Evolutionary conservation across 306 rosid genomes (phyloP), one percentile per base, ranked within the genome.

Genomic region (Cicer judaicum): DNA sequence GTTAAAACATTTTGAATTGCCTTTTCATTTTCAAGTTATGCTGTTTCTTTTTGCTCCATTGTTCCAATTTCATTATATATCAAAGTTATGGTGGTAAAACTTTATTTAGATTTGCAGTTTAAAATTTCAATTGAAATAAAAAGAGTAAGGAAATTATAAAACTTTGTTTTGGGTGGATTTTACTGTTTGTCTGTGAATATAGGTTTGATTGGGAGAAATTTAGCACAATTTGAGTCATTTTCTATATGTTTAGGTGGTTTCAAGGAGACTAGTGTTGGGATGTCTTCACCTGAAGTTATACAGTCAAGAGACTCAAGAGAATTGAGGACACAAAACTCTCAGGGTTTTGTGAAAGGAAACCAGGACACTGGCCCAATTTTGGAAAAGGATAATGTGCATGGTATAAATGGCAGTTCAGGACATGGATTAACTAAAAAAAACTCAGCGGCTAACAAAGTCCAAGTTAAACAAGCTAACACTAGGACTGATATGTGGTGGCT

Each of bases 401-500:
- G 81, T 68, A 42, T 52, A 55, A 80, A 76, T 68, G 53, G 83
- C 59, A 82, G 72, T 80, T 82, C 81, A 72, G 80, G 68, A 42
- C 76, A 9, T 56, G 81, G 76, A 69, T 75, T 83, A 56, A 72
- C 79, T 80, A 75, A 62, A 52, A 78, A 79, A 4, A 64, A 21
- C 18, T 59, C 74, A 39, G 64, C 63, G 24, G 85, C 77, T 52
- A 63, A 53, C 52, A 76, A 74, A 38, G 67, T 63, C 65, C 38
- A 75, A 64, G 77, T 43, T 63, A 82, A 82, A 74, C 83, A 71
- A 81, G 74, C 85, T 68, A 80, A 83, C 15, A 38, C 61, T 21
- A 81, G 54, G 56, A 79, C 79, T 55, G 91, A 80, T 84, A 60
- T 65, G 36, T 90, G 97, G 97, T 91, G 96, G 98, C 77, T 52